Conservation (phyloP, 176 grass and related monocot species). For the Zoysia pacifica region DNA sequence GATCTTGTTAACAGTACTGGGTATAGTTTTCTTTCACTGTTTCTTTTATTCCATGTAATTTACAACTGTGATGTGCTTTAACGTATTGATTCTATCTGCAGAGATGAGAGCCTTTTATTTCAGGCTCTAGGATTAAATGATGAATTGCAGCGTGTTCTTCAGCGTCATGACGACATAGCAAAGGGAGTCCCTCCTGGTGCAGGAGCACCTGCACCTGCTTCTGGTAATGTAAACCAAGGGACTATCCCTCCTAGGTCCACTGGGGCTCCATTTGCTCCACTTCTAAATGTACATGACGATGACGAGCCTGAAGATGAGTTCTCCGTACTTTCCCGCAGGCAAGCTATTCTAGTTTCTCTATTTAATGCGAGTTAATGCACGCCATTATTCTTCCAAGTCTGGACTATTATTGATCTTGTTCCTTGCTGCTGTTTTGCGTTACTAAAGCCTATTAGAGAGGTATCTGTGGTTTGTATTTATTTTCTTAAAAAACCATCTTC, state of each 20-base stretch:
- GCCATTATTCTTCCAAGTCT: constrained; percentile 27
- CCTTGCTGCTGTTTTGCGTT: not conserved
- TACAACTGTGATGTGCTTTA: constrained; percentile 11
- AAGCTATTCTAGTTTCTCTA: constrained; percentile 25
- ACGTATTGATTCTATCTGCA: constrained; percentile 47
- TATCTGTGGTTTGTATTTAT: too few species aligned
- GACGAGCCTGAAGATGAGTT: constrained; percentile 83
- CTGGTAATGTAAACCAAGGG: constrained; percentile 47
- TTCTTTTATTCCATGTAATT: constrained; percentile 23
- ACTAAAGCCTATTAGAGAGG: not conserved
- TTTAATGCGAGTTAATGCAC: not conserved
- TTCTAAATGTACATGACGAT: constrained; percentile 78
- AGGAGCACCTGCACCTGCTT: constrained; percentile 37
- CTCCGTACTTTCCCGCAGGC: constrained; percentile 78
- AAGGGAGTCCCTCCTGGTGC: constrained; percentile 45
- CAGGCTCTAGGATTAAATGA: constrained; percentile 91
- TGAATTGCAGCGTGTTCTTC: constrained; percentile 81
- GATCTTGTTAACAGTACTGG: constrained; percentile 86
- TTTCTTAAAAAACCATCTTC: not conserved
- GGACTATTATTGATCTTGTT: constrained; percentile 14
- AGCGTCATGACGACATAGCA: constrained; percentile 88
- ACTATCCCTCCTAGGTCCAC: constrained; percentile 53
- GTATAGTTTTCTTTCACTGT: constrained; percentile 41
- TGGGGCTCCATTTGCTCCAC: constrained; percentile 60
- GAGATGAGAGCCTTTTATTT: constrained; percentile 87